Base-by-base conservation (phyloP, 1,284 basidiomycete species). In the Meripilus lineatus region DNA sequence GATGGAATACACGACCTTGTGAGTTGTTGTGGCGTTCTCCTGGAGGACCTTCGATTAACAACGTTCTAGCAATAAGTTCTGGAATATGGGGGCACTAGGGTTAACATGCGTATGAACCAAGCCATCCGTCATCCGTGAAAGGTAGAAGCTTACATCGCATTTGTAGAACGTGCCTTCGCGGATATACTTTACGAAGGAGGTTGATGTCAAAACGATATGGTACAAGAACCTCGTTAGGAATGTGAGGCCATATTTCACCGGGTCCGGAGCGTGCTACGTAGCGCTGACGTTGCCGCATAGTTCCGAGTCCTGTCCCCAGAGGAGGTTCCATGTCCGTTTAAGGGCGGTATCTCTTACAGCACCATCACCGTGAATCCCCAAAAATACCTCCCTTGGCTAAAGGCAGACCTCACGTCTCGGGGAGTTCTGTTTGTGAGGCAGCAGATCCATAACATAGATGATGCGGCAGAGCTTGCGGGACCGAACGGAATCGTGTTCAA, bases 171-270 rank as follows among this genome's bases (percentile, higher is more conserved):
- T 77, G 15, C 70, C 72, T 2, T 69, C 69, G 39, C 66, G 50
- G 44, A 56, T 74, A 30, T 73, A 71, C 45, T 68, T 60, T 47
- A 55, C 55, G 23, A 58, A 52, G 11, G 53, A 54, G n/a, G 51
- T 51, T 23, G 47, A 55, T 26, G 52, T 58, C n/a, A 59, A 65
- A 5, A 54, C 56, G 10, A 50, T 73, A 10, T 80, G 77, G 77
- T 82, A 72, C 66, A 64, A 64, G 48, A 65, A 71, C 37, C 57
- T 82, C 1, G 73, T 72, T 38, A 70, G 63, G 42, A 69, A 71
- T 44, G 79, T 80, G 54, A 59, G 70, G 63, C 20, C 11, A 1
- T 8, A 4, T 42, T 41, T 34, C 15, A 10, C 33, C 50, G 26
- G 34, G 32, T 33, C 46, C 24, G 30, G 25, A n/a, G 23, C 18